Evolutionary conservation across 129 eudicot species (phyloP), one percentile per base, ranked within the genome.

Genomic region (Centella asiatica): DNA sequence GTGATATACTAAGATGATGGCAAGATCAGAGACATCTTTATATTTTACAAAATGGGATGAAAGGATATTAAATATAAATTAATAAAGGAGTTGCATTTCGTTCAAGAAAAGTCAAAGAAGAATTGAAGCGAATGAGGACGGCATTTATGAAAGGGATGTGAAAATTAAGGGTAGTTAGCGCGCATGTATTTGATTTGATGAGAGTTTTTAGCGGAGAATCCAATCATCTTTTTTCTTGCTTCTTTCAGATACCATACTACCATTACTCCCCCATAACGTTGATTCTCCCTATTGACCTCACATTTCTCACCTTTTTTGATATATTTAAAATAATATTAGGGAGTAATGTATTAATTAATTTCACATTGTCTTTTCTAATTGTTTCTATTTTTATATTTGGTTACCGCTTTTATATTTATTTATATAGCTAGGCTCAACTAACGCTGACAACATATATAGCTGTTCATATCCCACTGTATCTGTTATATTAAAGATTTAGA

Each of bases 11-110:
- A 74, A 78, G 83, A 54, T 54, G 42, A 48, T 63, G 47, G 40
- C 52, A 36, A 66, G 49, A n/a, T n/a, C n/a, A 79, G 74, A 74
- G 77, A 79, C 51, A 46, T 65, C 15, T n/a, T n/a, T n/a, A n/a
- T n/a, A 44, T 44, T 14, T 64, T 19, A 48, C 36, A 31, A 28
- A 29, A 63, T 14, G 33, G 24, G 23, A 33, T 15, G 51, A 64
- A 60, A 40, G 57, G 55, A 33, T 19, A 29, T 56, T 27, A 14
- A 47, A 32, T 19, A 64, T 31, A 61, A 44, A 9, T 49, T 22
- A 5, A 31, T 48, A 70, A 60, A 45, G 64, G 33, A 4, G 27
- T 51, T 25, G 25, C 13, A 53, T 53, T 18, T 27, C 39, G 4
- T 53, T 37, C 20, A 57, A 28, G 39, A 60, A 64, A 55, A 49